Base-by-base conservation (phyloP, 164 flowering plant genomes). In the Warburgia ugandensis region DNA sequence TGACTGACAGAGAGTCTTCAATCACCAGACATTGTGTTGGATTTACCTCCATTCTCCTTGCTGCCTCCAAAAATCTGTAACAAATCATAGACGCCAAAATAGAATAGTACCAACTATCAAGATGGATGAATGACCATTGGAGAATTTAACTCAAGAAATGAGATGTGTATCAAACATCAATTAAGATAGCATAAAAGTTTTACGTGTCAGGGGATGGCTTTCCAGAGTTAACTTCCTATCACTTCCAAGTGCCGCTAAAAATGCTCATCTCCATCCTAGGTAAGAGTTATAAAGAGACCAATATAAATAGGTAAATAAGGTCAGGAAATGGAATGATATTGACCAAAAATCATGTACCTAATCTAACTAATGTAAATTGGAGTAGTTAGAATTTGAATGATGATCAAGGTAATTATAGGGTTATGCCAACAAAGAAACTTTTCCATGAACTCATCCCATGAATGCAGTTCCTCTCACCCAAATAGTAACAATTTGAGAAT, bases 161-260 rank as follows among this genome's bases (percentile, higher is more conserved):
- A 17, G 16, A 9, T 10, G 4, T 29, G 5, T 35, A 10, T 13
- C 0, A 3, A 20, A 16, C 16, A 12, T 29, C 23, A 29, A n/a
- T 19, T 31, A 33, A 21, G 14, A 11, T 49, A 19, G 10, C 9
- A 6, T 7, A 41, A 55, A 22, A 48, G 52, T 46, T 79, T 76
- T 79, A 81, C 94, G 81, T 28, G 53, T 79, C 79, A 33, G 94
- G 94, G 44, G 94, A 52, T 19, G 88, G 94, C 58, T 84, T 84
- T 55, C 86, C 88, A 38, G 70, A 59, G 51, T 68, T 61, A 49
- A 84, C 88, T 62, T 79, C 67, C n/a, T n/a, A 48, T 81, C 81
- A 40, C 88, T 72, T 56, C 94, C 94, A 50, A 84, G 65, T 50
- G 77, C 70, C 9, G 64, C 75, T 3, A 75, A 52, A 64, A 84